Percentiles rank a stretch among this genome's conserved stretches.
These are phyloP conservation scores for Pyrenopolyporus hunteri DNA, from an alignment of 495 filamentous ascomycete species.

Conservation along the genomic window DNA sequence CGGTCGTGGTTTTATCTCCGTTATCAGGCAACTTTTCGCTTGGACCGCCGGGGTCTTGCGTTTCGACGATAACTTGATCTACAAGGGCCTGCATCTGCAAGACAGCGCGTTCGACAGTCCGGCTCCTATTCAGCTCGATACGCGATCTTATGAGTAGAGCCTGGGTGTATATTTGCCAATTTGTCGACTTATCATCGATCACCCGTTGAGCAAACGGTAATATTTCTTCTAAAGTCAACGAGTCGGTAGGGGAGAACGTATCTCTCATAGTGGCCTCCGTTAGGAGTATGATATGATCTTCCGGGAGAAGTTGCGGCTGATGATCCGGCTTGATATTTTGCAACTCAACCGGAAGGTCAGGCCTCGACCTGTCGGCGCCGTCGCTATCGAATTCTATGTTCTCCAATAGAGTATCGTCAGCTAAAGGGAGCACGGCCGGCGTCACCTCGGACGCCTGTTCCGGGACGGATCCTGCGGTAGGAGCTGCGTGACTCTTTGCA, in stretches of 20 bases:
- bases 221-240: constrained; percentile 89
- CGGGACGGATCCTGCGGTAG: not conserved
- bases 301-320: constrained; percentile 80
- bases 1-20: constrained; percentile 4
- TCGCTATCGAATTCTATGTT: constrained; percentile 75
- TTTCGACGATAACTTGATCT: constrained; percentile 94
- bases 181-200: constrained; percentile 84
- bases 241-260: constrained; percentile 77
- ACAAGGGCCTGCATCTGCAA: constrained; percentile 95
- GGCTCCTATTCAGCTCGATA: constrained; percentile 82
- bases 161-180: constrained; percentile 98
- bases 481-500: constrained; percentile 67
- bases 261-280: constrained; percentile 89
- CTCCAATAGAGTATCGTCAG: constrained; percentile 94
- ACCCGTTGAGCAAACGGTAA: constrained; percentile 89
- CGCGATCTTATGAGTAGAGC: constrained; percentile 85
- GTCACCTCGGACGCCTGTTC: constrained; percentile 30
- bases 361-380: constrained; percentile 45
- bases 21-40: constrained; percentile 2
- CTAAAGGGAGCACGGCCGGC: constrained; percentile 74
- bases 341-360: constrained; percentile 64
- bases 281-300: constrained; percentile 85
- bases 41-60: constrained; percentile 54
- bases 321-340: constrained; percentile 71
- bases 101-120: constrained; percentile 86